Conservation (phyloP, 805 yeast species). For the Saccharomyces eubayanus region DNA sequence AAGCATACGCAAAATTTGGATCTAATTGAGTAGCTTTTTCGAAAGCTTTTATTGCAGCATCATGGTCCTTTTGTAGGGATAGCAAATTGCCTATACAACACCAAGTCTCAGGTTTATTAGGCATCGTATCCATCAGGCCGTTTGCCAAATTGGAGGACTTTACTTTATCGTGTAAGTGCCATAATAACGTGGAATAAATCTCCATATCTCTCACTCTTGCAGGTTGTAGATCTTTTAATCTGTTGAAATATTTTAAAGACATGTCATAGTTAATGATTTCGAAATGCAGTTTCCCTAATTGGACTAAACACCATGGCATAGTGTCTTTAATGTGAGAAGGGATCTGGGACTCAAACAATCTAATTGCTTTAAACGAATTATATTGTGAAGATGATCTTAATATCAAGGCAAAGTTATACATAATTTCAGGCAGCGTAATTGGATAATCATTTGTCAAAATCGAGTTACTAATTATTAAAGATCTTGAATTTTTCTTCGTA, state of each 20-base stretch:
- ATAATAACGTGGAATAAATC: slow-evolving; percentile 75
- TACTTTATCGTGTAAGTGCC: slow-evolving; percentile 83
- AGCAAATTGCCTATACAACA: slow-evolving; percentile 83
- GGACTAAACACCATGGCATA: slow-evolving; percentile 81
- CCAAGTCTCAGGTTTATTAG: slow-evolving; percentile 79
- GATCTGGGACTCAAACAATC: slow-evolving; percentile 47
- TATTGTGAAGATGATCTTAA: slow-evolving; percentile 33
- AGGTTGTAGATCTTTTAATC: slow-evolving; percentile 60
- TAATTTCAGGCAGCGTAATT: slow-evolving; percentile 5
- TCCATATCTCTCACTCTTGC: slow-evolving; percentile 86
- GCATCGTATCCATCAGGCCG: slow-evolving; percentile 61
- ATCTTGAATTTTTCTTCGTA: neutral
- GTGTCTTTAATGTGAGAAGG: slow-evolving; percentile 49
- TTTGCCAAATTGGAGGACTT: slow-evolving; percentile 76
- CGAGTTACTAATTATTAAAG: neutral
- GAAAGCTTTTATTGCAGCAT: slow-evolving; percentile 83
- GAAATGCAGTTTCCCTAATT: slow-evolving; percentile 72
- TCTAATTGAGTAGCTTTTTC: slow-evolving; percentile 65
- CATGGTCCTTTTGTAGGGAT: slow-evolving; percentile 74
- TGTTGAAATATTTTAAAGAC: slow-evolving; percentile 54
- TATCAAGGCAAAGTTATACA: slow-evolving; percentile 16
- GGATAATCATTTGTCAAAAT: neutral
- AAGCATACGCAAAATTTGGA: slow-evolving; percentile 72
- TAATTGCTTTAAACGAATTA: slow-evolving; percentile 74
- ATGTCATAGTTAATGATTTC: slow-evolving; percentile 81